These are phyloP conservation scores for Lodderomyces orthopsilosis DNA, from an alignment of 1,139 yeast genomes.

Conservation along the genomic window DNA sequence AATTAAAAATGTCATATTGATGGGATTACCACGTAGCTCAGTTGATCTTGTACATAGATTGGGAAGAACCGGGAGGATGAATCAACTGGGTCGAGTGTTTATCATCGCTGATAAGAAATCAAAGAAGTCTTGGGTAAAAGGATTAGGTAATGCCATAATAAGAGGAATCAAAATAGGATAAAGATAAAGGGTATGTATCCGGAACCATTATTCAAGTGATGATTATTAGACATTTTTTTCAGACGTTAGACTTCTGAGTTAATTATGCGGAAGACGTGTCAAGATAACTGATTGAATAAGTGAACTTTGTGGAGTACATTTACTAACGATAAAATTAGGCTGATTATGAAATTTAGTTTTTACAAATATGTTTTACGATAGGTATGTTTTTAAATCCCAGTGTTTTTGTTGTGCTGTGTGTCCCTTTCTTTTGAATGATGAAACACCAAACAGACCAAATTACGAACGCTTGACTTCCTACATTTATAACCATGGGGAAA, in stretches of 20 bases:
- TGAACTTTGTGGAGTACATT: background rate
- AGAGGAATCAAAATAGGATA: constrained; percentile 46
- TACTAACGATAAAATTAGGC: background rate
- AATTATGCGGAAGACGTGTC: constrained; percentile 26
- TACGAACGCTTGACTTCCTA: constrained; percentile 15
- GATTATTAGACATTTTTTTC: constrained; percentile 14
- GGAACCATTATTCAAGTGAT: constrained; percentile 3
- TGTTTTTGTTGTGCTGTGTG: background rate
- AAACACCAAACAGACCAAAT: constrained; percentile 13
- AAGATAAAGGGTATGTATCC: constrained; percentile 7
- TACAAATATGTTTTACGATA: background rate
- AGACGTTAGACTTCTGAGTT: constrained; percentile 33
- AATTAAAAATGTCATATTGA: constrained; percentile 75
- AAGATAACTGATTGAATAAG: constrained; percentile 21
- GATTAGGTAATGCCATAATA: constrained; percentile 69
- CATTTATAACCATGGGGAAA: constrained; percentile 11
- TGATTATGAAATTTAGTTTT: background rate
- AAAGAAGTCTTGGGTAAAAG: constrained; percentile 76
- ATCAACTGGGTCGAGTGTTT: constrained; percentile 83
- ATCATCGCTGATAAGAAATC: constrained; percentile 67
- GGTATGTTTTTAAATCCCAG: constrained; percentile 6
- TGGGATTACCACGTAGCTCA: constrained; percentile 82
- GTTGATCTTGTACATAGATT: constrained; percentile 87
- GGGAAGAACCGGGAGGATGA: constrained; percentile 94
- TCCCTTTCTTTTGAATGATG: constrained; percentile 8